Percentiles rank a stretch among this genome's conserved stretches.
These are phyloP conservation scores for Pascua guehoae DNA, from an alignment of 1,284 basidiomycete species.

Conservation along the genomic window DNA sequence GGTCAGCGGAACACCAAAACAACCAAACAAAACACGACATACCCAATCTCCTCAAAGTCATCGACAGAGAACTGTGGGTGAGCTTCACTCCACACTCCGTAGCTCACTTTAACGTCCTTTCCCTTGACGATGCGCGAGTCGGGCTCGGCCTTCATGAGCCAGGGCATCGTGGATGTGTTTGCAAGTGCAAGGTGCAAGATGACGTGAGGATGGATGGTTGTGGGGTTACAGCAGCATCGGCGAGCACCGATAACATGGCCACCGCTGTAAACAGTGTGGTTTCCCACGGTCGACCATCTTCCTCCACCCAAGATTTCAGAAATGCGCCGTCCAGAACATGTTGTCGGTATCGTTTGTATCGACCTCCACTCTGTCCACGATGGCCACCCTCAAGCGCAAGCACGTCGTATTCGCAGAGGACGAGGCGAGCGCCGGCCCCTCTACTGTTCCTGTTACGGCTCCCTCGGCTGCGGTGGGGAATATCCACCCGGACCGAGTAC, in stretches of 20 bases:
- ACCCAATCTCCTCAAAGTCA: slow-evolving; percentile 68
- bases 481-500: slow-evolving; percentile 13
- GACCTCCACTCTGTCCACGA: not conserved
- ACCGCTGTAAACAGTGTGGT: not conserved
- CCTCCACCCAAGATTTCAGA: slow-evolving; percentile 17
- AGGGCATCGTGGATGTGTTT: slow-evolving; percentile 48
- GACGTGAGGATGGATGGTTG: too few species aligned
- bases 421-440: not conserved
- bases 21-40: slow-evolving; percentile 7
- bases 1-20: slow-evolving; percentile 6
- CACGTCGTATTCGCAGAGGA: slow-evolving; percentile 23
- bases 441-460: not conserved
- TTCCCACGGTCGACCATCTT: slow-evolving; percentile 20
- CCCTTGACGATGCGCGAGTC: slow-evolving; percentile 82
- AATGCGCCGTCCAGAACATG: too few species aligned
- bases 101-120: slow-evolving; percentile 76
- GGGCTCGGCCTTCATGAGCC: slow-evolving; percentile 90
- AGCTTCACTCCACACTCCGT: not conserved
- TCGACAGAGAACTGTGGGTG: slow-evolving; percentile 79
- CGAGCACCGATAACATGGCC: not conserved
- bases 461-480: not conserved
- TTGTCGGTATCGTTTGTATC: not conserved
- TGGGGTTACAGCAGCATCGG: not conserved
- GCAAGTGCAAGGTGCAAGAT: not conserved
- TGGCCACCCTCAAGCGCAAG: slow-evolving; percentile 26